A percentile compares a stretch with the other conserved stretches of the same genome.
phyloP scores from a whole-genome alignment of 306 rosid species.

The Vicia faba region DNA sequence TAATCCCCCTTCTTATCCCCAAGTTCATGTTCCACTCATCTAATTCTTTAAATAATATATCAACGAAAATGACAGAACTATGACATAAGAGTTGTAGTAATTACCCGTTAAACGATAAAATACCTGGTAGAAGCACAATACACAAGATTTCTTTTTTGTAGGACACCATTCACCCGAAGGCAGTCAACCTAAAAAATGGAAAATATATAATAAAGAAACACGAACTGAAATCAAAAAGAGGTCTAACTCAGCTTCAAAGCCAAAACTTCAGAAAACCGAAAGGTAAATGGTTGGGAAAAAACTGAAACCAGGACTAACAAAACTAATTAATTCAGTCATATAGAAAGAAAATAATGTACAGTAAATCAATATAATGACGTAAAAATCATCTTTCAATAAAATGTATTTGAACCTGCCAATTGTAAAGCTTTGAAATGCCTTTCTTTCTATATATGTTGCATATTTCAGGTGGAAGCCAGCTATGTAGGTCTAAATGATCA shows the following conservation, averaged over 20 bases:
- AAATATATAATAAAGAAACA: background rate
- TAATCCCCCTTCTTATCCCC: conserved; percentile 10
- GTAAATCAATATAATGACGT: conserved; percentile 15
- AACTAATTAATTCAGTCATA: conserved; percentile 1
- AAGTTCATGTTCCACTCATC: conserved; percentile 12
- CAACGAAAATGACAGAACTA: conserved; percentile 25
- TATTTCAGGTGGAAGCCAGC: conserved; percentile 90
- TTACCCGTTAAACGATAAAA: conserved; percentile 33
- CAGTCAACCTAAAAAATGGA: conserved; percentile 75
- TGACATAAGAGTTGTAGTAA: conserved; percentile 20
- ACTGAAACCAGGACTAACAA: conserved; percentile 10
- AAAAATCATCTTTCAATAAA: conserved; percentile 25
- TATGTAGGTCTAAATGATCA: conserved; percentile 58
- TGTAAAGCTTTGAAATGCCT: conserved; percentile 83
- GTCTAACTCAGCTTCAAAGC: conserved; percentile 27
- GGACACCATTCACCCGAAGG: conserved; percentile 87
- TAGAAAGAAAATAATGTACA: conserved; percentile 20
- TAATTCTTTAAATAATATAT: conserved; percentile 16
- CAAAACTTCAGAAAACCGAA: conserved; percentile 3
- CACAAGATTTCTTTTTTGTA: conserved; percentile 92
- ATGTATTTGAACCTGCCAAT: conserved; percentile 77
- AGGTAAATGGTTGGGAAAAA: conserved; percentile 1
- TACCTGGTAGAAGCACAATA: conserved; percentile 99
- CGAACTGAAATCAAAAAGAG: conserved; percentile 25
- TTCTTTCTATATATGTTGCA: conserved; percentile 73